These are phyloP conservation scores for Penicillium thymicola DNA, from an alignment of 2,329 filamentous ascomycete species.

Conservation along the genomic window DNA sequence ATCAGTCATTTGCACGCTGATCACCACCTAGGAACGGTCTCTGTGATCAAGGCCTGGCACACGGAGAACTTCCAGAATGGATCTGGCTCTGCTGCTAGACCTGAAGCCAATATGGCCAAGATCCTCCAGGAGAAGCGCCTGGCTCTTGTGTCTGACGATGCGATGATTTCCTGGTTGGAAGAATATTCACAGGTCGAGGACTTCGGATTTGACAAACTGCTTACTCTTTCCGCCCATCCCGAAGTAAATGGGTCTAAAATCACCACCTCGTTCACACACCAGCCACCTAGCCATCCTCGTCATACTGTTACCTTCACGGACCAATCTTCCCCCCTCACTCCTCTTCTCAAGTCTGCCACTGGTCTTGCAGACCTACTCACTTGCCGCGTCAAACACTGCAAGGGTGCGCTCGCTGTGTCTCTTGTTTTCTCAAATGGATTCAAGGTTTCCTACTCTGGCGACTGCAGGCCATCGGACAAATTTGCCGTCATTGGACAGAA, in stretches of 20 bases:
- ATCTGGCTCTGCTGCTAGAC: conserved; percentile 38
- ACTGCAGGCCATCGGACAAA: conserved; percentile 72
- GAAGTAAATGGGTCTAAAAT: conserved; percentile 16
- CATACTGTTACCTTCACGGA: conserved; percentile 27
- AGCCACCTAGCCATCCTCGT: conserved; percentile 24
- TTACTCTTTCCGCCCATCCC: conserved; percentile 47
- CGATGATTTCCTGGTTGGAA: conserved; percentile 71
- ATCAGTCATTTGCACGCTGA: conserved; percentile 96
- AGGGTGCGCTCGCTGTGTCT: conserved; percentile 69
- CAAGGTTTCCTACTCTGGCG: conserved; percentile 88
- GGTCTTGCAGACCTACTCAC: conserved; percentile 67
- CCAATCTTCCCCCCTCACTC: conserved; percentile 27
- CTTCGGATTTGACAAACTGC: conserved; percentile 61
- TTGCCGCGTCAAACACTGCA: conserved; percentile 72
- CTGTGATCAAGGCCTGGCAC: conserved; percentile 80
- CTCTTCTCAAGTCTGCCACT: conserved; percentile 50
- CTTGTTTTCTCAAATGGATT: conserved; percentile 76
- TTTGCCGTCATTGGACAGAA: conserved; percentile 71
- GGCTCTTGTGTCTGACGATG: conserved; percentile 64
- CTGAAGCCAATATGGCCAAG: conserved; percentile 36
- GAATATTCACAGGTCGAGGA: conserved; percentile 80
- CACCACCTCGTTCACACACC: conserved; percentile 30
- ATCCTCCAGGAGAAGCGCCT: conserved; percentile 48
- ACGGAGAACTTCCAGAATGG: conserved; percentile 49
- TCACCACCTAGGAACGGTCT: conserved; percentile 83